phyloP scores from a whole-genome alignment of 495 filamentous ascomycete species.

The Rusavskia elegans region DNA sequence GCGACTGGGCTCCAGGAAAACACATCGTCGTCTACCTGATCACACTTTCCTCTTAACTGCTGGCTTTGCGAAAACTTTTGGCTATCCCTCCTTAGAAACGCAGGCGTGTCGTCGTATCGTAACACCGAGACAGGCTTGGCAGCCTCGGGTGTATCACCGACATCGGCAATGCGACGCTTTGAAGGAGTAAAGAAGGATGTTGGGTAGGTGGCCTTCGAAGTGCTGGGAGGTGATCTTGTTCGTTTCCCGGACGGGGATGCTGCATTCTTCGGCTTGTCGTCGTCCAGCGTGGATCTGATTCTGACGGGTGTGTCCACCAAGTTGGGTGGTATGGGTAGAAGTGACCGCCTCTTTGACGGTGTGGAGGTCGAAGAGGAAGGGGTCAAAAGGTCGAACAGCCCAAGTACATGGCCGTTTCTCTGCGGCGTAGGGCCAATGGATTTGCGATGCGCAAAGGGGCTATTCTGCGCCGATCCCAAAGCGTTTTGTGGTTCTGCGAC shows the following conservation, averaged over 20 bases:
- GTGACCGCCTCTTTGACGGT: conserved; percentile 19
- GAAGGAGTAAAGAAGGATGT: conserved; percentile 6
- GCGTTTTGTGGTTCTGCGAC: neutral
- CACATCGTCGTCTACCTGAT: conserved; percentile 18
- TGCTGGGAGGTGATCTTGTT: neutral
- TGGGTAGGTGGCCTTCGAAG: neutral
- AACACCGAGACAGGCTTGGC: conserved; percentile 5
- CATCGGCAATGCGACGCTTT: neutral
- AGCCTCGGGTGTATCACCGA: neutral
- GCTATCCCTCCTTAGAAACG: conserved; percentile 9
- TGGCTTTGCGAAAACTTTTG: conserved; percentile 1
- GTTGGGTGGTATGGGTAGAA: neutral
- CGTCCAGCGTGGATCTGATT: neutral
- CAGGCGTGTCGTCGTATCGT: conserved; percentile 10
- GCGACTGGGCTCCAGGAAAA: conserved; percentile 30
- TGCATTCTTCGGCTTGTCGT: neutral
- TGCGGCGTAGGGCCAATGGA: conserved; percentile 52
- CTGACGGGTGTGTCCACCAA: conserved; percentile 9
- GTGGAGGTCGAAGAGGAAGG: conserved; percentile 11
- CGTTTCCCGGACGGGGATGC: neutral
- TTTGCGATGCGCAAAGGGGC: conserved; percentile 8
- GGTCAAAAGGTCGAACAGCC: conserved; percentile 77
- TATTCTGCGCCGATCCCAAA: neutral
- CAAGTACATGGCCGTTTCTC: conserved; percentile 70
- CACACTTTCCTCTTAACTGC: conserved; percentile 16